phyloP scores from a whole-genome alignment of 768 basidiomycete genomes.

The Russula emetica region DNA sequence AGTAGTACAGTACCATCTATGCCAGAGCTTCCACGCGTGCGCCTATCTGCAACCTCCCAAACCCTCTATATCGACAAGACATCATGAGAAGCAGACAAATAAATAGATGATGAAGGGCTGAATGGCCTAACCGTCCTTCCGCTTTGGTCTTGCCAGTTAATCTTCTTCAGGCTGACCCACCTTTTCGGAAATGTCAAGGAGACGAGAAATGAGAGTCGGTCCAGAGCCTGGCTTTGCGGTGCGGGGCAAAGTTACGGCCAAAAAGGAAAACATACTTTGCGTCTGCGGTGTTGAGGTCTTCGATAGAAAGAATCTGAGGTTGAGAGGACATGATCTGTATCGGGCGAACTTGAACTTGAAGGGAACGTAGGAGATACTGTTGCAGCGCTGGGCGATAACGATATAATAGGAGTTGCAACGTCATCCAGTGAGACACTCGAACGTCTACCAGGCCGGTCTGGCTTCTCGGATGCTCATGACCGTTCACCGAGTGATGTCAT shows the following conservation, averaged over 20 bases:
- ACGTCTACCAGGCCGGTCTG: background rate
- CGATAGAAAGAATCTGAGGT: slow-evolving; percentile 15
- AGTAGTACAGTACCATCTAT: slow-evolving; percentile 59
- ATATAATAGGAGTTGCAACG: background rate
- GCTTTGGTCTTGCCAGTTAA: slow-evolving; percentile 73
- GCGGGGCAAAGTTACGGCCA: background rate
- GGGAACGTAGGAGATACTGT: slow-evolving; percentile 1
- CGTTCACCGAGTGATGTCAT: background rate
- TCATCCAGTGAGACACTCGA: background rate
- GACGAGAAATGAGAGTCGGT: background rate
- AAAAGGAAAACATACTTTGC: slow-evolving; percentile 19
- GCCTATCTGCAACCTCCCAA: slow-evolving; percentile 91
- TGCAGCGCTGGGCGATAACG: background rate
- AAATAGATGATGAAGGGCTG: background rate
- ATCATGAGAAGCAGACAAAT: background rate
- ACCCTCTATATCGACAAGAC: slow-evolving; percentile 51
- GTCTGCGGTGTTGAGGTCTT: slow-evolving; percentile 22
- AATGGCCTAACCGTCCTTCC: slow-evolving; percentile 55
- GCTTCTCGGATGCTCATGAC: no score
- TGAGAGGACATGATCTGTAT: slow-evolving; percentile 20
- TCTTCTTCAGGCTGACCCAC: slow-evolving; percentile 82
- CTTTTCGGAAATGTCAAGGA: slow-evolving; percentile 39
- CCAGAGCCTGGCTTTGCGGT: background rate
- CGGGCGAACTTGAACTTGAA: background rate
- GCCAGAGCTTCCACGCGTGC: slow-evolving; percentile 68